Conservation (phyloP, 441 rosid genomes). For the Brassica balearica region DNA sequence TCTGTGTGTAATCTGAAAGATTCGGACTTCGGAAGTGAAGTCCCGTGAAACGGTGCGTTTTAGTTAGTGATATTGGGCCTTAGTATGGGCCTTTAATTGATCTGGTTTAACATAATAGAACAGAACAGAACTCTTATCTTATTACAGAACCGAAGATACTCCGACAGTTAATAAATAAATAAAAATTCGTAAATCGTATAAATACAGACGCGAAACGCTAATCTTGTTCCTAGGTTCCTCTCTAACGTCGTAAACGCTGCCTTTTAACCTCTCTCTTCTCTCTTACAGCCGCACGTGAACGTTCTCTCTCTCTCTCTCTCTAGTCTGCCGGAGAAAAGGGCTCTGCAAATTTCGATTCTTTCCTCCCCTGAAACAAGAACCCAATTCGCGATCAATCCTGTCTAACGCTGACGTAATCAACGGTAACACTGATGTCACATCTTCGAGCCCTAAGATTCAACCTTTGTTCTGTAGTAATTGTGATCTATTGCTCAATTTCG, state of each 20-base stretch:
- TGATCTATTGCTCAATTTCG: conserved; percentile 16
- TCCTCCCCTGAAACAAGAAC: conserved; percentile 15
- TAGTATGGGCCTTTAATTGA: neutral
- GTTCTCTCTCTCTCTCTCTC: conserved; percentile 28
- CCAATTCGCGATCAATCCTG: conserved; percentile 10
- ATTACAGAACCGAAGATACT: neutral
- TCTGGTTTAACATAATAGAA: neutral
- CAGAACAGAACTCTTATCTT: neutral
- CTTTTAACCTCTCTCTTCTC: neutral
- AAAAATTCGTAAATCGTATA: neutral
- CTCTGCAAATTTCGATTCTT: conserved; percentile 20
- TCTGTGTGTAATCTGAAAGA: conserved; percentile 13
- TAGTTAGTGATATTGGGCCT: neutral
- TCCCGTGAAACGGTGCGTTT: neutral
- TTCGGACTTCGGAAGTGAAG: neutral
- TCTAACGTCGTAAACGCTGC: conserved; percentile 29
- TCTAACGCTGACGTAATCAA: conserved; percentile 25
- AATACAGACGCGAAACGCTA: conserved; percentile 24
- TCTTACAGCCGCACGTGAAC: conserved; percentile 33
- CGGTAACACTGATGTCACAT: conserved; percentile 24
- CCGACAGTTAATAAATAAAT: neutral
- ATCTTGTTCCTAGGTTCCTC: neutral
- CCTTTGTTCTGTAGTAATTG: neutral
- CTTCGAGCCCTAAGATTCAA: neutral
- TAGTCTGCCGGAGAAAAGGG: conserved; percentile 15